Percentiles rank a stretch among this genome's conserved stretches.
Conservation (phyloP, 345 rosid genomes). For the Laguncularia racemosa region DNA sequence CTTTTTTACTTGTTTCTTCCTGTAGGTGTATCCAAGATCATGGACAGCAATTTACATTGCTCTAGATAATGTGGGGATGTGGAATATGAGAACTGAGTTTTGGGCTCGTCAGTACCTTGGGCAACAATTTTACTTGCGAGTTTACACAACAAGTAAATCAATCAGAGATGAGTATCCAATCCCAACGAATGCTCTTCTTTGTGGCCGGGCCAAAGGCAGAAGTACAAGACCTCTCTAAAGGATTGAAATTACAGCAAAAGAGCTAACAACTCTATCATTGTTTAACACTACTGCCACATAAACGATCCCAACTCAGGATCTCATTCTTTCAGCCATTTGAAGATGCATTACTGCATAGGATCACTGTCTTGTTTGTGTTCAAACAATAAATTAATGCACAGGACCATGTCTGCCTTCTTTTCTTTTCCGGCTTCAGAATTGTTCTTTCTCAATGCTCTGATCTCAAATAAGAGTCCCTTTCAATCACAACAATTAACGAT, state of each 20-base stretch:
- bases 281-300: no score
- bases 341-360: no score
- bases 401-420: no score
- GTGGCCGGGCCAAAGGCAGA: conserved; percentile 54
- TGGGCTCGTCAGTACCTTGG: conserved; percentile 96
- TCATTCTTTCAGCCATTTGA: no score
- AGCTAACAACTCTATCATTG: no score
- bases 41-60: conserved; percentile 88
- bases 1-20: neutral
- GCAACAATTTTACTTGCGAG: conserved; percentile 78
- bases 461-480: no score
- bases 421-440: no score
- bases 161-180: conserved; percentile 63
- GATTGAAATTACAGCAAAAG: neutral
- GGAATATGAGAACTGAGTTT: conserved; percentile 79
- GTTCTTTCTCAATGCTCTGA: no score
- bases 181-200: conserved; percentile 70
- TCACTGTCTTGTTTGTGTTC: no score
- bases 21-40: conserved; percentile 84
- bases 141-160: conserved; percentile 43
- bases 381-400: no score
- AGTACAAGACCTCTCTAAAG: conserved; percentile 14
- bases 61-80: conserved; percentile 91
- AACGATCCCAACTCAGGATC: no score
- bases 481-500: no score